Percentiles rank a stretch among this genome's conserved stretches.
Conservation (phyloP, 2,329 filamentous ascomycete genomes). For the Pyrenochaeta sp. region DNA sequence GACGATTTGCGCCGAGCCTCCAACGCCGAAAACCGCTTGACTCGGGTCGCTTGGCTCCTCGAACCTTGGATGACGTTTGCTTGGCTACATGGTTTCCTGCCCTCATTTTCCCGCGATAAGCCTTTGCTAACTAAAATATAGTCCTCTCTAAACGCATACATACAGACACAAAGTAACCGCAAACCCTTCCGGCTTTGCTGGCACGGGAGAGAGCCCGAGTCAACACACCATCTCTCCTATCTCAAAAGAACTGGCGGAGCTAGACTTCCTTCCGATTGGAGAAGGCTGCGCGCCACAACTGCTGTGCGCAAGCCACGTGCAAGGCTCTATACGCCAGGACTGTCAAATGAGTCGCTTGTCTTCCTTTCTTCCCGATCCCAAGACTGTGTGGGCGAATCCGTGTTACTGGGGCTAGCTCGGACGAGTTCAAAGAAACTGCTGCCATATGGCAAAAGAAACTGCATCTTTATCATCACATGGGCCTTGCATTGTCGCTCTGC, state of each 20-base stretch:
- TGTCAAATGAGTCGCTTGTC: background rate
- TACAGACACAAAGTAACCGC: background rate
- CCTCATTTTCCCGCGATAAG: background rate
- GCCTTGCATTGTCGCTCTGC: slow-evolving; percentile 6
- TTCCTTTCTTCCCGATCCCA: background rate
- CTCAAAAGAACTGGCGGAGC: background rate
- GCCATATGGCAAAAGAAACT: slow-evolving; percentile 12
- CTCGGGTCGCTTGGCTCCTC: too few relatives aligned
- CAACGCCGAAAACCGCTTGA: too few relatives aligned
- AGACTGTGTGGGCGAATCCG: background rate
- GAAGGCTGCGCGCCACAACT: background rate
- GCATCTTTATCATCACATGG: slow-evolving; percentile 18
- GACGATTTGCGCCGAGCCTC: slow-evolving; percentile 9
- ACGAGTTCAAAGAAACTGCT: background rate
- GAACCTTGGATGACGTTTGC: too few relatives aligned
- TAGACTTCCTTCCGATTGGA: slow-evolving; percentile 12
- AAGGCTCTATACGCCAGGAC: background rate
- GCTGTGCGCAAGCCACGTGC: slow-evolving; percentile 10
- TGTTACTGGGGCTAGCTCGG: background rate
- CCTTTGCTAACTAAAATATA: too few relatives aligned
- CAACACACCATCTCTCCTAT: too few relatives aligned
- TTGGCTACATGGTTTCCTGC: background rate
- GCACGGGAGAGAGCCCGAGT: too few relatives aligned
- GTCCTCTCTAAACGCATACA: too few relatives aligned
- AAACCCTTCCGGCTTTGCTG: background rate